Percentiles rank a stretch among this genome's conserved stretches.
phyloP scores from a whole-genome alignment of 2,329 filamentous ascomycete genomes.

The Chaetomium olivaceum region DNA sequence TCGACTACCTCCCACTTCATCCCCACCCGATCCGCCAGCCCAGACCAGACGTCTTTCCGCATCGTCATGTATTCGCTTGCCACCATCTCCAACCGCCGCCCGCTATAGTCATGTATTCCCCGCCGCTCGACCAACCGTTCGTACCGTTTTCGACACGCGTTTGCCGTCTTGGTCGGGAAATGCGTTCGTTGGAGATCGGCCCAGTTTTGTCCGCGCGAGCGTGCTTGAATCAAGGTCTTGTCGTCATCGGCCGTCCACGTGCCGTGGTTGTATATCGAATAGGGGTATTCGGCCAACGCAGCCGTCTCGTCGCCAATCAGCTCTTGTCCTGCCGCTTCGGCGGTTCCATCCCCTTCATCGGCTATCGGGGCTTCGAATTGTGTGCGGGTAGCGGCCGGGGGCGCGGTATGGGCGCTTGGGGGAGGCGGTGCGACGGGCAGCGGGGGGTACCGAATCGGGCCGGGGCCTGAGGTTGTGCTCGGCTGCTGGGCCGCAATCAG shows the following conservation, averaged over 20 bases:
- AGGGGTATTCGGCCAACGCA: constrained; percentile 24
- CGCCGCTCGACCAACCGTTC: constrained; percentile 32
- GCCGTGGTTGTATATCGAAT: constrained; percentile 31
- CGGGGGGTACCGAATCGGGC: background rate
- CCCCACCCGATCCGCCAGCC: constrained; percentile 29
- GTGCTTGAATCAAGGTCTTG: constrained; percentile 28
- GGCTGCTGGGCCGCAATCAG: constrained; percentile 12
- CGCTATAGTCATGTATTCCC: constrained; percentile 27
- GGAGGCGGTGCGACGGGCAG: background rate
- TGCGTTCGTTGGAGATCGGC: constrained; percentile 28
- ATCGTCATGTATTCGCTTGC: constrained; percentile 32
- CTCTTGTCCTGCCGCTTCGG: background rate
- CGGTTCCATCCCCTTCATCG: background rate
- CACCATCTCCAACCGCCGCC: constrained; percentile 24
- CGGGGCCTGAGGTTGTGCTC: background rate
- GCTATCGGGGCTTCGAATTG: background rate
- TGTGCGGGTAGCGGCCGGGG: background rate
- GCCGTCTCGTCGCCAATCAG: constrained; percentile 1
- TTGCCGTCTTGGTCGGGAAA: constrained; percentile 33
- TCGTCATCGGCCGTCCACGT: constrained; percentile 32
- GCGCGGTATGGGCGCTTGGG: background rate
- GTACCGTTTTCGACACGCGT: constrained; percentile 34
- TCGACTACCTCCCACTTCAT: constrained; percentile 32
- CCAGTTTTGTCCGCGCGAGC: constrained; percentile 31
- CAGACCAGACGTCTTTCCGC: constrained; percentile 31